A percentile compares a stretch with the other conserved stretches of the same genome.
Evolutionary conservation across 2,329 filamentous ascomycete genomes (phyloP).

Genomic region (Drechslera avenae): DNA sequence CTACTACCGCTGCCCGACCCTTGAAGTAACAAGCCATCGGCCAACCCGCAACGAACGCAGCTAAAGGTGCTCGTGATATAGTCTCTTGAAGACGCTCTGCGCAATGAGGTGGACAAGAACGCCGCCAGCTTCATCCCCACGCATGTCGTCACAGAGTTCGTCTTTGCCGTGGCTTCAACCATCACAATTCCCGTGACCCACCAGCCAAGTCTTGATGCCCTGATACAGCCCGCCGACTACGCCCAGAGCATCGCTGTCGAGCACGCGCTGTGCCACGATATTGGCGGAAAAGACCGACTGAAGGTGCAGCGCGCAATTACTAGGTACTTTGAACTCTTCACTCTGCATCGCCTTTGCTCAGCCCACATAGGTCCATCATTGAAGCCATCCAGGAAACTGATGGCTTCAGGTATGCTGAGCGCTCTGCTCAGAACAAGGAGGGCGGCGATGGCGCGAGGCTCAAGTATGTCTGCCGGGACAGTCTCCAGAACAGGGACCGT

Average conservation of each 20-base stretch:
- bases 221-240: slow-evolving; percentile 36
- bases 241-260: slow-evolving; percentile 39
- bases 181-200: slow-evolving; percentile 38
- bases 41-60: slow-evolving; percentile 3
- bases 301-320: slow-evolving; percentile 39
- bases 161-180: slow-evolving; percentile 37
- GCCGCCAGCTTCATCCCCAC: slow-evolving; percentile 37
- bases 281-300: slow-evolving; percentile 35
- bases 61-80: slow-evolving; percentile 25
- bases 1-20: slow-evolving; percentile 40
- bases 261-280: slow-evolving; percentile 32
- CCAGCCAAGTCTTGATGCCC: slow-evolving; percentile 30
- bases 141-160: slow-evolving; percentile 40
- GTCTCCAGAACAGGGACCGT: slow-evolving; percentile 37
- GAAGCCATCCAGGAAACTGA: slow-evolving; percentile 39
- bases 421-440: slow-evolving; percentile 36
- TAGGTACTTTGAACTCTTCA: slow-evolving; percentile 18
- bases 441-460: slow-evolving; percentile 38
- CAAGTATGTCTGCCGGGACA: slow-evolving; percentile 44
- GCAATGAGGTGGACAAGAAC: slow-evolving; percentile 37
- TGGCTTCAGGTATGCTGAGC: slow-evolving; percentile 43
- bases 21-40: slow-evolving; percentile 28
- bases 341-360: slow-evolving; percentile 6
- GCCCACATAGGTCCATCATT: slow-evolving; percentile 31
- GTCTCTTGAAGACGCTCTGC: slow-evolving; percentile 37